Evolutionary conservation across 176 grass and related monocot species (phyloP), one percentile per base, ranked within the genome.

Genomic region (Calamus simplicifolius): DNA sequence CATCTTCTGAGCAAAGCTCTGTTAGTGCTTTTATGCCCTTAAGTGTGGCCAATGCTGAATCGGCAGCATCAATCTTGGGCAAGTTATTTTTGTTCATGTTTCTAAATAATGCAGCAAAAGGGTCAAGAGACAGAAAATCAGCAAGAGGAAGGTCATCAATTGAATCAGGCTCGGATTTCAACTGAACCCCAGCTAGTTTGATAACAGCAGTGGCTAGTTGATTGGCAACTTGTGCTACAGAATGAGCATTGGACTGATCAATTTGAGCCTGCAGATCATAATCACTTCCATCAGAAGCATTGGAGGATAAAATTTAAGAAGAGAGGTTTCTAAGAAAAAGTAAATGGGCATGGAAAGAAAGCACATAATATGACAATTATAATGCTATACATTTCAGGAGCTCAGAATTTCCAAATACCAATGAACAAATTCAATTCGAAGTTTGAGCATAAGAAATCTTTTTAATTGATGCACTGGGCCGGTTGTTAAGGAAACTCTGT

Each of bases 11-110:
- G 77, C 73, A 97, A 87, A 97, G 83, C 58, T 97, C 92, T 21
- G 92, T 71, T 25, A 97, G 55, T 64, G 87, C 92, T 78, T 97
- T 97, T 83, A 97, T 91, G 50, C 83, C 87, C 70, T 91, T 87
- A 19, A 97, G 59, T 1, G 78, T 91, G 70, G 92, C 87, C 67
- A 83, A 70, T 26, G 92, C 92, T 75, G 92, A 97, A 74, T 97
- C 92, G 66, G 84, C 84, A 52, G 84, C 72, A 77, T 97, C 87
- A 80, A 91, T 80, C 53, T 97, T 97, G 4, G 80, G 92, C 55
- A 78, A 78, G 49, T 59, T 97, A 70, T 87, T 91, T 80, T 82
- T 85, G 56, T 91, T 97, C 74, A 85, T 69, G 80, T 78, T 97
- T 60, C 88, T 97, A 25, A 88, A 58, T 75, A 66, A 51, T 66